phyloP scores from a whole-genome alignment of 2,329 filamentous ascomycete species.

The Pyrenophora graminea region DNA sequence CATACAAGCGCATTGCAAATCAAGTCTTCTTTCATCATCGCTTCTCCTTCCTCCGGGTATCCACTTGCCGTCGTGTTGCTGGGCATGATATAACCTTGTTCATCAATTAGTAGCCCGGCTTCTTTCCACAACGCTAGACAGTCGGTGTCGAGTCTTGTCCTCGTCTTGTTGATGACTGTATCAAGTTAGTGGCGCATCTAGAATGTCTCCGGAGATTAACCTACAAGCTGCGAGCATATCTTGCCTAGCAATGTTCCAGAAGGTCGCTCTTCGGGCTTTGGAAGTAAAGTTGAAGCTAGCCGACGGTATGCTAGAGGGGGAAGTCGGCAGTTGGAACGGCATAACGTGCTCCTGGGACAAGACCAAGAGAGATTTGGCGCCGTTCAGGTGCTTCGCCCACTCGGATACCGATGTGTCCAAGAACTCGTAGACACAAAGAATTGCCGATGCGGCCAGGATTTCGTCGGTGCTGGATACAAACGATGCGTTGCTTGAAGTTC shows the following conservation, averaged over 20 bases:
- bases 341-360: constrained; percentile 57
- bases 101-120: constrained; percentile 63
- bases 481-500: constrained; percentile 48
- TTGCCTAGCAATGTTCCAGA: constrained; percentile 70
- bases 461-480: constrained; percentile 59
- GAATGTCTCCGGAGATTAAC: constrained; percentile 17
- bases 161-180: constrained; percentile 62
- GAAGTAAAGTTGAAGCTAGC: constrained; percentile 48
- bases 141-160: constrained; percentile 64
- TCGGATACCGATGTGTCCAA: constrained; percentile 66
- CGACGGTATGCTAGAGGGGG: constrained; percentile 34
- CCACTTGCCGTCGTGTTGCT: constrained; percentile 48
- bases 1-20: constrained; percentile 68
- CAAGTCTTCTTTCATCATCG: constrained; percentile 64
- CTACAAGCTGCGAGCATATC: constrained; percentile 67
- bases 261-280: constrained; percentile 62
- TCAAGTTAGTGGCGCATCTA: constrained; percentile 8
- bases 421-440: constrained; percentile 70
- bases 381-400: constrained; percentile 68
- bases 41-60: constrained; percentile 52
- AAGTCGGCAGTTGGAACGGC: constrained; percentile 51
- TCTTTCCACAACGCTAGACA: constrained; percentile 68
- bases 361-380: constrained; percentile 65
- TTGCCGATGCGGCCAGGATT: constrained; percentile 66
- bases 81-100: constrained; percentile 56